Evolutionary conservation across 371 early-diverging fungal species (phyloP).

Genomic region (Mucor lusitanicus): DNA sequence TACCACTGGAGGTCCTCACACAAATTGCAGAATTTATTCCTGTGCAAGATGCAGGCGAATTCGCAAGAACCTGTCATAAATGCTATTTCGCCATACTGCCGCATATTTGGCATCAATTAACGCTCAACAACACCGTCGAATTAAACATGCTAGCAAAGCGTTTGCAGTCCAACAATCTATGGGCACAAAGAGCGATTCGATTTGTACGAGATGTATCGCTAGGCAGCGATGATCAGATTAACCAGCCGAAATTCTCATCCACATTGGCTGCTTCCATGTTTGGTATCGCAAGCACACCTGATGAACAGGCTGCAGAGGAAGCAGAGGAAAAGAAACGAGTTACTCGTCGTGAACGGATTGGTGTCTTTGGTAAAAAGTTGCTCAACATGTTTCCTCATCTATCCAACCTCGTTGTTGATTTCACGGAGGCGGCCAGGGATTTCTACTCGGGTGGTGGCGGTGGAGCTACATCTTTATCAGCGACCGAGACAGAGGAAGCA

Average conservation of each 20-base stretch:
- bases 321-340: not conserved
- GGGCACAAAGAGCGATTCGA: slow-evolving; percentile 19
- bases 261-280: slow-evolving; percentile 17
- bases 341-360: slow-evolving; percentile 3
- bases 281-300: slow-evolving; percentile 13
- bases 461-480: not conserved
- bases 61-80: slow-evolving; percentile 26
- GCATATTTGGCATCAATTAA: slow-evolving; percentile 20
- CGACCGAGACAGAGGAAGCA: not conserved
- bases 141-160: slow-evolving; percentile 8
- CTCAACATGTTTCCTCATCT: slow-evolving; percentile 22
- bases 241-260: not conserved
- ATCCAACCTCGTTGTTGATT: slow-evolving; percentile 13
- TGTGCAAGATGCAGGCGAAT: slow-evolving; percentile 4
- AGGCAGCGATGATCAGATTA: not conserved
- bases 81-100: slow-evolving; percentile 29
- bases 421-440: slow-evolving; percentile 2
- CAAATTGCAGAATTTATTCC: slow-evolving; percentile 24
- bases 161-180: slow-evolving; percentile 15
- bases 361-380: slow-evolving; percentile 7
- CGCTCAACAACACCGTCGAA: slow-evolving; percentile 12
- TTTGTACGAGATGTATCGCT: slow-evolving; percentile 22
- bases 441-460: not conserved
- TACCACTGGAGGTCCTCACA: slow-evolving; percentile 27
- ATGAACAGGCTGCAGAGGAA: slow-evolving; percentile 4